phyloP scores from a whole-genome alignment of 805 yeast species.

The Helenozyma rhizophorensis region DNA sequence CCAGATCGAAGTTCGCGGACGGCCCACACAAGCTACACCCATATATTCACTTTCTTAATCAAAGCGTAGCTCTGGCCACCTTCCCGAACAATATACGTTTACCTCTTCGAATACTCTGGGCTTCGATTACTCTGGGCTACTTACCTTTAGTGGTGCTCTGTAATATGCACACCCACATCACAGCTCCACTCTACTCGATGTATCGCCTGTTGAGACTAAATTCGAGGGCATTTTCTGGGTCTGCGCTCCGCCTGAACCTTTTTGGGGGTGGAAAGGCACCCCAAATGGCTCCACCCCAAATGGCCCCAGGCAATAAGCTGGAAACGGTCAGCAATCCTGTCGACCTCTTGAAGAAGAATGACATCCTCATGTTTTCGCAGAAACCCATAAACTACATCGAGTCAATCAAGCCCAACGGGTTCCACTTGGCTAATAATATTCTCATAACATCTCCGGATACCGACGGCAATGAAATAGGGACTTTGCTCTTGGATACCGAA shows the following conservation, averaged over 20 bases:
- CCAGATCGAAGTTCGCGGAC: too few species aligned
- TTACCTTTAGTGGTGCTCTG: too few species aligned
- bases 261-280: slow-evolving; percentile 28
- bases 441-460: slow-evolving; percentile 42
- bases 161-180: not conserved
- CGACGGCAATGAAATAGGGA: slow-evolving; percentile 39
- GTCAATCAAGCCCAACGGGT: slow-evolving; percentile 48
- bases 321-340: slow-evolving; percentile 40
- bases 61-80: too few species aligned
- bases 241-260: too few species aligned
- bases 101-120: too few species aligned
- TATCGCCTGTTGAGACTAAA: not conserved
- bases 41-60: too few species aligned
- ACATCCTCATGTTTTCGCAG: slow-evolving; percentile 37
- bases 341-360: slow-evolving; percentile 40
- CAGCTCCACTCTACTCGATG: not conserved
- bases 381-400: slow-evolving; percentile 43
- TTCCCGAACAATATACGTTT: too few species aligned
- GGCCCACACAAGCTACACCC: too few species aligned
- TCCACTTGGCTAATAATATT: slow-evolving; percentile 52
- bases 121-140: too few species aligned
- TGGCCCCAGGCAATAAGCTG: slow-evolving; percentile 35
- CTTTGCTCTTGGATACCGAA: slow-evolving; percentile 52
- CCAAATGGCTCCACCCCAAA: slow-evolving; percentile 4
- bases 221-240: too few species aligned